phyloP scores from a whole-genome alignment of 441 rosid genomes.

The Adansonia rubrostipa region DNA sequence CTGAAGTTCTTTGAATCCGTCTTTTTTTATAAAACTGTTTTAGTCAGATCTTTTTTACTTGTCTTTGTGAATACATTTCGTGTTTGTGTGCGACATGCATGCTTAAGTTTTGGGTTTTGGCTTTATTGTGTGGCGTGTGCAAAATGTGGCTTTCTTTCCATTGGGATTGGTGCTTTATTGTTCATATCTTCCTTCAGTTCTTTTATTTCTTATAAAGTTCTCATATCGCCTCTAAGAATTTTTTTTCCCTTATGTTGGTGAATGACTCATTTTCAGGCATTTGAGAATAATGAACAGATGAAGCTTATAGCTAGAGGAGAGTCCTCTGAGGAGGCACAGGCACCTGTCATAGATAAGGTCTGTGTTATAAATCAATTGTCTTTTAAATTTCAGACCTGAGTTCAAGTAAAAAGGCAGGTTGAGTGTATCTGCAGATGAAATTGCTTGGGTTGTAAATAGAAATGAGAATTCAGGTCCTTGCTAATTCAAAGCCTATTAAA shows the following conservation, averaged over 20 bases:
- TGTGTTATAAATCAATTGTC: slow-evolving; percentile 25
- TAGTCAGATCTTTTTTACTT: not conserved
- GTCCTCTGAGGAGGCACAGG: slow-evolving; percentile 56
- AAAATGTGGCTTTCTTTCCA: not conserved
- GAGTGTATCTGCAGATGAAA: slow-evolving; percentile 5
- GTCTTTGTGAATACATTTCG: not conserved
- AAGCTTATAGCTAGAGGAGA: slow-evolving; percentile 75
- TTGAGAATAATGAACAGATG: slow-evolving; percentile 77
- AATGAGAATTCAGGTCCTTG: slow-evolving; percentile 2
- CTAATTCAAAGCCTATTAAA: not conserved
- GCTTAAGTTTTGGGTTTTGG: not conserved
- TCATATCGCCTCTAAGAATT: not conserved
- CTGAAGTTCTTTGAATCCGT: not conserved
- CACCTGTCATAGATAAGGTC: slow-evolving; percentile 80
- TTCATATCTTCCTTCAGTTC: not conserved
- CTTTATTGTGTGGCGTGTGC: no score
- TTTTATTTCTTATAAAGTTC: not conserved
- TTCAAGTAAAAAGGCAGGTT: slow-evolving; percentile 21
- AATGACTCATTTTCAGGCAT: slow-evolving; percentile 53
- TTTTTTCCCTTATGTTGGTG: slow-evolving; percentile 24
- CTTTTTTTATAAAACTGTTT: slow-evolving; percentile 15
- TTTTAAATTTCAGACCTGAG: not conserved
- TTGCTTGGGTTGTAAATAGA: not conserved
- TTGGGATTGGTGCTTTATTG: slow-evolving; percentile 8
- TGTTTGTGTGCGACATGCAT: not conserved